Percentiles rank a stretch among this genome's conserved stretches.
phyloP scores from a whole-genome alignment of 257 asterid genomes.

The Penstemon newberryi region DNA sequence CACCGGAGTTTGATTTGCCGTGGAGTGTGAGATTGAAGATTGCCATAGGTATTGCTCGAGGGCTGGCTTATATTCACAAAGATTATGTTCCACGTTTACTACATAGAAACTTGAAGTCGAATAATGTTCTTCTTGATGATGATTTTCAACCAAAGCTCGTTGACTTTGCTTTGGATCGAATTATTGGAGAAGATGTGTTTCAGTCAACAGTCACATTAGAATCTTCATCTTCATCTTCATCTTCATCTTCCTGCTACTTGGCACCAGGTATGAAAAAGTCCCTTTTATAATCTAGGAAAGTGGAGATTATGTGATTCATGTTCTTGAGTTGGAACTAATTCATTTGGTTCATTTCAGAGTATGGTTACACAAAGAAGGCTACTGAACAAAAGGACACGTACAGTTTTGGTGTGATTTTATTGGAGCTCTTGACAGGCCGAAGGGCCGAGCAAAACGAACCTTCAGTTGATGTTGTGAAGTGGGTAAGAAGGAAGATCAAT shows the following conservation, averaged over 20 bases:
- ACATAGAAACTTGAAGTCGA: constrained; percentile 70
- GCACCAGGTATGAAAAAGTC: constrained; percentile 63
- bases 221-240: constrained; percentile 51
- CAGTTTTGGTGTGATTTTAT: constrained; percentile 69
- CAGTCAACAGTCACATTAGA: constrained; percentile 50
- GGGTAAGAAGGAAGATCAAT: constrained; percentile 86
- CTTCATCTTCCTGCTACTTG: constrained; percentile 60
- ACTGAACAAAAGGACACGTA: constrained; percentile 66
- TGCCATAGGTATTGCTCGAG: constrained; percentile 77
- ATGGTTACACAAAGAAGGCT: constrained; percentile 62
- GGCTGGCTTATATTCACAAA: constrained; percentile 75
- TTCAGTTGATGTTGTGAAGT: constrained; percentile 61
- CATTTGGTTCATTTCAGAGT: constrained; percentile 40
- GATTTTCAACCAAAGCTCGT: constrained; percentile 81
- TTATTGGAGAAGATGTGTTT: constrained; percentile 59
- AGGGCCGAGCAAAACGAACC: constrained; percentile 46
- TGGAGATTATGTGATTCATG: background rate
- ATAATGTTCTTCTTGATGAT: constrained; percentile 63
- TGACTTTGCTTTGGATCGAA: constrained; percentile 63
- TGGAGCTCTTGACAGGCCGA: constrained; percentile 76
- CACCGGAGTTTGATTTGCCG: constrained; percentile 44
- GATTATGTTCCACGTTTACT: constrained; percentile 76
- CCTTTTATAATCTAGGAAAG: background rate
- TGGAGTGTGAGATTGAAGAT: constrained; percentile 69
- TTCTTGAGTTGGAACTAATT: background rate